Base-by-base conservation (phyloP, 306 rosid genomes). In the Pyrus pyrifolia region DNA sequence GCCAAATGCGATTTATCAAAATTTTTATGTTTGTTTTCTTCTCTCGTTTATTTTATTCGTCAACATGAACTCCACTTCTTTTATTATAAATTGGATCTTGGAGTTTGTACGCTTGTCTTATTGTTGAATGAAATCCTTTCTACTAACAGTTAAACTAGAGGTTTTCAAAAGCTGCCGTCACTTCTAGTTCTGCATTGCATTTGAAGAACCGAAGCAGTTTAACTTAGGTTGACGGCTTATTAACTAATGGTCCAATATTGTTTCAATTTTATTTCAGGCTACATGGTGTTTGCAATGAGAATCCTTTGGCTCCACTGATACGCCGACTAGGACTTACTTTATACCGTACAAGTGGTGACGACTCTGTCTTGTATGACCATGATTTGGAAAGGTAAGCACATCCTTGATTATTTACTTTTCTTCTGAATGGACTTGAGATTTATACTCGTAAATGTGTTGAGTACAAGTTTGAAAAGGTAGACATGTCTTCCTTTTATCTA, bases 361-460 rank as follows among this genome's bases (percentile, higher is more conserved):
- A 93, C 86, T 93, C 96, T 76, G 90, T 93, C 60, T 81, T 93
- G 79, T 93, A 93, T 83, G 98, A 93, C 85, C 98, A 93, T 86
- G 98, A 91, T 88, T 81, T 93, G 80, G 94, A 91, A 81, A 93
- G 98, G 98, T 93, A 85, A 78, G 62, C 27, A 55, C 53, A 52
- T 79, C 74, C 2, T 62, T 45, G 38, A 12, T 61, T 40, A 9
- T 66, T 65, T 27, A 14, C 68, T 33, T 9, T 53, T 30, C 15
- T 27, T 40, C 33, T 29, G 6, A 67, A 27, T 15, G 40, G 23
- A 52, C 57, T 31, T 55, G 70, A 66, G 49, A 35, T 49, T 49
- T 49, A 49, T 49, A 18, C 55, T 49, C 21, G 8, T 55, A 72
- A 14, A 49, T 19, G 62, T 70, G 74, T 52, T 70, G 44, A 30